phyloP scores from a whole-genome alignment of 2,329 filamentous ascomycete species.

The Lasiodiplodia sp. region DNA sequence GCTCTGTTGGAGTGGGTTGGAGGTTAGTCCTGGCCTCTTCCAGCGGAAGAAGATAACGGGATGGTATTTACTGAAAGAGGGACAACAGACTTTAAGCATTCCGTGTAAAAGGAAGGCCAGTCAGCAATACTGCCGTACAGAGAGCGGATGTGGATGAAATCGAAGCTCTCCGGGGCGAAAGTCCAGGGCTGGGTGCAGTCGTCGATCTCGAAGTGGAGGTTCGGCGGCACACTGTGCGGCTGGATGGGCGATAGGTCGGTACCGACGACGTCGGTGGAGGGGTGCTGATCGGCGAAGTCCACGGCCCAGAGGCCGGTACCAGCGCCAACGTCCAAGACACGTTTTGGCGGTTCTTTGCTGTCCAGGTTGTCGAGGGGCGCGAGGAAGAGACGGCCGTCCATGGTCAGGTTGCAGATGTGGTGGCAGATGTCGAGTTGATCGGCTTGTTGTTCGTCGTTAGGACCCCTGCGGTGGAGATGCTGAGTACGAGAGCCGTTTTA shows the following conservation, averaged over 20 bases:
- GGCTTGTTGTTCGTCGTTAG: constrained; percentile 49
- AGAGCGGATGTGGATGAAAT: constrained; percentile 37
- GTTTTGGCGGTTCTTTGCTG: constrained; percentile 5
- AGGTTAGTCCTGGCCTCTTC: constrained; percentile 49
- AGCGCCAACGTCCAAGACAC: constrained; percentile 45
- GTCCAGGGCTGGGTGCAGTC: constrained; percentile 49
- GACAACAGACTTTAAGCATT: constrained; percentile 34
- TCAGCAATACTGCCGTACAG: constrained; percentile 37
- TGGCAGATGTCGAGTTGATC: constrained; percentile 48
- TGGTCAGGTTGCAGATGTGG: constrained; percentile 46
- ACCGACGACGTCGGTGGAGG: constrained; percentile 47
- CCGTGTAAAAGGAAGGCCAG: constrained; percentile 37
- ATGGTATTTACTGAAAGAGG: neutral
- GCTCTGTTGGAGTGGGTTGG: constrained; percentile 50
- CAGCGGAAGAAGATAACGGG: constrained; percentile 36
- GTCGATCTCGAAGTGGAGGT: constrained; percentile 60
- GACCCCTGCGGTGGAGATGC: constrained; percentile 30
- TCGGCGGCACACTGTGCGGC: constrained; percentile 56
- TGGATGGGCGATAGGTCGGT: constrained; percentile 57
- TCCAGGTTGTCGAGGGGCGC: constrained; percentile 38
- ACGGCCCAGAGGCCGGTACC: constrained; percentile 45
- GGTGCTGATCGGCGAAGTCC: constrained; percentile 44
- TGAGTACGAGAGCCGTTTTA: neutral
- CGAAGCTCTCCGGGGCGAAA: constrained; percentile 36
- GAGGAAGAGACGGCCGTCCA: constrained; percentile 45